Evolutionary conservation across 1,284 basidiomycete genomes (phyloP).

Genomic region (Naganishia sp.): DNA sequence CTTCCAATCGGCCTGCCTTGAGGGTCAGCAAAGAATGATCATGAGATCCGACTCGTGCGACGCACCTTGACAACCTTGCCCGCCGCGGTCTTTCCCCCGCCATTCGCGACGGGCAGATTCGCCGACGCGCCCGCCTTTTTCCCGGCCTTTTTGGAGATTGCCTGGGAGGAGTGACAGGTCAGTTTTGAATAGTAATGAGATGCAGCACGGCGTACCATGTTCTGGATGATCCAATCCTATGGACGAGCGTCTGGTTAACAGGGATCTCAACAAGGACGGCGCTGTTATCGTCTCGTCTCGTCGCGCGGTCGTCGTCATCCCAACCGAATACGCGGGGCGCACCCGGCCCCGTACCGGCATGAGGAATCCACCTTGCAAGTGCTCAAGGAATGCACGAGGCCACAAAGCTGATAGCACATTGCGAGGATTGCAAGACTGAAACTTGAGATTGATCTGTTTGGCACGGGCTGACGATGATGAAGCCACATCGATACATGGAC

Average conservation of each 20-base stretch:
- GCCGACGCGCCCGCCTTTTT: slow-evolving; percentile 68
- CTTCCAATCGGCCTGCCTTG: slow-evolving; percentile 86
- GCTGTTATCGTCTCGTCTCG: neutral
- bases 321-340: neutral
- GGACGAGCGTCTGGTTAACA: neutral
- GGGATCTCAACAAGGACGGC: neutral
- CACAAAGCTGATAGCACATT: too few relatives aligned
- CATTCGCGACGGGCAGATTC: slow-evolving; percentile 63
- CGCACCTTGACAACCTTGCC: slow-evolving; percentile 52
- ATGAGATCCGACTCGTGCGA: neutral
- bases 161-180: slow-evolving; percentile 56
- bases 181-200: neutral
- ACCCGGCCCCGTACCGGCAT: neutral
- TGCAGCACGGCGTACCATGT: neutral
- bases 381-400: too few relatives aligned
- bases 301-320: neutral
- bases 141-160: slow-evolving; percentile 85
- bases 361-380: too few relatives aligned
- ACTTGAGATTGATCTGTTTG: too few relatives aligned
- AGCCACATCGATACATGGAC: too few relatives aligned
- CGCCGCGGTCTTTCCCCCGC: slow-evolving; percentile 40
- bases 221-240: neutral
- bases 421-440: too few relatives aligned
- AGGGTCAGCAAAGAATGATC: slow-evolving; percentile 14
- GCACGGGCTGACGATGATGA: too few relatives aligned